Evolutionary conservation across 2,329 filamentous ascomycete species (phyloP), one percentile per base, ranked within the genome.

Genomic region (Arthroderma uncinatum): DNA sequence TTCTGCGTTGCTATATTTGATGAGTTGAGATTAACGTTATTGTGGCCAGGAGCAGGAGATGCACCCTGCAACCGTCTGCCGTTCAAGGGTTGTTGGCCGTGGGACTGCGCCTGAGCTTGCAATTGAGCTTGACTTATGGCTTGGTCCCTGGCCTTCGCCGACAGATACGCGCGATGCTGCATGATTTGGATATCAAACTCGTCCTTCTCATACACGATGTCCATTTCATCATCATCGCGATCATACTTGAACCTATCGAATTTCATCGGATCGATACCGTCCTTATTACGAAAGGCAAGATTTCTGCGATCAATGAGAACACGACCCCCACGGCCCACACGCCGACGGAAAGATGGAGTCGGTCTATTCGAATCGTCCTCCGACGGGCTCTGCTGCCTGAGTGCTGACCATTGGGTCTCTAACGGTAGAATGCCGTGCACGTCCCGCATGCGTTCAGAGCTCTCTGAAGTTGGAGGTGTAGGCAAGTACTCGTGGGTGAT

Each of bases 241-340:
- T 94, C 89, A 73, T 89, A 95, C 73, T 90, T 94, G 81, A 87
- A 95, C 60, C 84, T 81, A 67, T 92, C 87, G 57, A 78, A 73
- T 53, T 77, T 79, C 72, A 66, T 70, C 71, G 69, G 73, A 62
- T 75, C 73, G 64, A 71, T 63, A 16, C 73, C 67, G 71, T 75
- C 59, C 76, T 74, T 74, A 65, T 68, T 71, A 54, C 76, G 79
- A 44, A 80, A 70, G 61, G 76, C 79, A 67, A 89, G 76, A 57
- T 85, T 84, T 64, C 87, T 84, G 64, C 90, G 85, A 72, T 97
- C 93, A 63, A 97, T 89, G 81, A 90, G 89, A 63, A 95, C 71
- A 39, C 92, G 84, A 61, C 90, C 89, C 61, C 91, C 79, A 64
- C 92, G 86, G 56, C 92, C 92, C 57, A 90, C 83, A 59, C 93